Base-by-base conservation (phyloP, 148 eudicot genomes). In the Camellia japonica region DNA sequence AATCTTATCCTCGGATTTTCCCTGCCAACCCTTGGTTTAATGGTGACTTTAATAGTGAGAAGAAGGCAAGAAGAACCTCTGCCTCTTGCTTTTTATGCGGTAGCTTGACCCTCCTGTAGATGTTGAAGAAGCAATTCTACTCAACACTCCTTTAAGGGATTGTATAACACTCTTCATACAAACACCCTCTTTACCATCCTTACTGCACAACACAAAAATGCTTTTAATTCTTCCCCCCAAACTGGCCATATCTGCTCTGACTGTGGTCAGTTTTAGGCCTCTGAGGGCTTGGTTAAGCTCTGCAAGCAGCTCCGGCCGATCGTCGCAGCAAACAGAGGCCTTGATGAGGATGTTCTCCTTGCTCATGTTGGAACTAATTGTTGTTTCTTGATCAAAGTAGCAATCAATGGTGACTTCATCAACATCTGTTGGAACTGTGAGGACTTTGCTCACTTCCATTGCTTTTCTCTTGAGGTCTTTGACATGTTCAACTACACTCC, bases 51-150 rank as follows among this genome's bases (percentile, higher is more conserved):
- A 30, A 30, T 30, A 79, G 44, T 19, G 44, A 68, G 84, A 46
- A 75, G 83, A 30, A 30, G 38, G 78, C 49, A 68, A 85, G 79
- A 96, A 90, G 85, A 96, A 89, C 79, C 93, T 89, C 80, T 94
- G 98, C 85, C 99, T 90, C 86, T 92, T 91, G 87, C 98, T 96
- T n/a, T 90, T 91, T 10, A 87, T 83, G 12, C 90, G 87, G 83
- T 77, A 89, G 64, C 77, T 89, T 3, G 93, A 43, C 11, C 88
- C 67, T 12, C 83, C 67, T 4, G 91, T 87, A 69, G 90, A 90
- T 1, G 38, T 30, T 30, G 38, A 30, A 30, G 87, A 82, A 66
- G 80, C 90, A 64, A 96, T 66, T 67, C 94, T 86, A 82, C 84
- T 84, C 85, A 96, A 75, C 42, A 82, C 85, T 18, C 83, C 74